Conservation (phyloP, 345 rosid genomes). For the Pugionium cornutum region DNA sequence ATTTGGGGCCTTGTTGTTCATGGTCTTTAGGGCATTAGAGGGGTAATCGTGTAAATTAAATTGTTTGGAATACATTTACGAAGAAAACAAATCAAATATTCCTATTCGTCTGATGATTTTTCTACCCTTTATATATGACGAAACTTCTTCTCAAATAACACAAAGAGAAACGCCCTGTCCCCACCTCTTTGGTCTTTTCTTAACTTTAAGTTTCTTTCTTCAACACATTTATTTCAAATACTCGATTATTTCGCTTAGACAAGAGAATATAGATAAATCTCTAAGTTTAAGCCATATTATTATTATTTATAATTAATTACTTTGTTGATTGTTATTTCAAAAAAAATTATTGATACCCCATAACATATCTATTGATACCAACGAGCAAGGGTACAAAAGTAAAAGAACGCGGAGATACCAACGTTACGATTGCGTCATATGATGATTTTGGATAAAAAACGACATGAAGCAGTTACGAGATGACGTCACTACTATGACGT, state of each 20-base stretch:
- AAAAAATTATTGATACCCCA: too few relatives aligned
- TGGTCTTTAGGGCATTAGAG: background rate
- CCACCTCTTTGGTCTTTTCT: background rate
- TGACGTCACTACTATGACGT: conserved; percentile 10
- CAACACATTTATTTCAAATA: too few relatives aligned
- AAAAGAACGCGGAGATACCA: conserved; percentile 9
- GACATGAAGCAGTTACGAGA: conserved; percentile 25
- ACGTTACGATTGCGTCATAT: conserved; percentile 17
- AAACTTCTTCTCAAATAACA: conserved; percentile 18
- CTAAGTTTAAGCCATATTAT: too few relatives aligned
- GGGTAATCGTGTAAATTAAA: conserved; percentile 2
- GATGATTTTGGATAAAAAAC: conserved; percentile 10
- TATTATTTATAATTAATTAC: too few relatives aligned
- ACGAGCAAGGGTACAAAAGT: conserved; percentile 6
- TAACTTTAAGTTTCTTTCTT: background rate
- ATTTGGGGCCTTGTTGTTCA: conserved; percentile 28
- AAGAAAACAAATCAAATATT: conserved; percentile 12
- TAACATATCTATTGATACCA: too few relatives aligned
- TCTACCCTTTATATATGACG: conserved; percentile 7
- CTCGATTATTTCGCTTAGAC: background rate
- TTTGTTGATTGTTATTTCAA: too few relatives aligned
- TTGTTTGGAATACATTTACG: conserved; percentile 28
- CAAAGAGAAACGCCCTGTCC: conserved; percentile 10
- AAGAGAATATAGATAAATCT: too few relatives aligned
- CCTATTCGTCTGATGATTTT: background rate